phyloP scores from a whole-genome alignment of 345 rosid genomes.

The Ricinus communis region DNA sequence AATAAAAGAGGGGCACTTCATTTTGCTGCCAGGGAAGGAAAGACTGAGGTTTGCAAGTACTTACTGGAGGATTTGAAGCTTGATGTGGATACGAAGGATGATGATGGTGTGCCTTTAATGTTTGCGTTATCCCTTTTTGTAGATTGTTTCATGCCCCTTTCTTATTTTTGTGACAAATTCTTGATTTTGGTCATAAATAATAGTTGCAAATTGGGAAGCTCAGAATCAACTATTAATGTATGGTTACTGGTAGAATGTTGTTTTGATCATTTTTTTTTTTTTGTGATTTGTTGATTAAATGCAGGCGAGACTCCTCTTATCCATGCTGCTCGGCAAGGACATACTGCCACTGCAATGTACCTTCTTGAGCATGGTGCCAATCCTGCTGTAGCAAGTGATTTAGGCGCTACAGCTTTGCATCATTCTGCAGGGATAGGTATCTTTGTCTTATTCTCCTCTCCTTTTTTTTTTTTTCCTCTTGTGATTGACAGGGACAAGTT shows the following conservation, averaged over 20 bases:
- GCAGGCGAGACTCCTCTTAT: conserved; percentile 90
- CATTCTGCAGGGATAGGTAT: conserved; percentile 86
- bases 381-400: conserved; percentile 67
- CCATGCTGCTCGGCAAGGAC: conserved; percentile 94
- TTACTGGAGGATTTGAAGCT: conserved; percentile 81
- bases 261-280: background rate
- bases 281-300: conserved; percentile 23
- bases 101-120: conserved; percentile 55
- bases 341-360: conserved; percentile 67
- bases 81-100: conserved; percentile 63
- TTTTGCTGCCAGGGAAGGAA: conserved; percentile 91
- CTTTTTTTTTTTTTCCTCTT: too few species aligned
- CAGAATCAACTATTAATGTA: background rate
- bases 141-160: too few species aligned
- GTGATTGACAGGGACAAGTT: background rate
- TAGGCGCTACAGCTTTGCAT: conserved; percentile 87
- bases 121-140: background rate
- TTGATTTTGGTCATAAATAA: background rate
- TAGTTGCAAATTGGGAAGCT: background rate
- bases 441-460: background rate
- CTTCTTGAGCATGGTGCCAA: conserved; percentile 77
- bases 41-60: conserved; percentile 75
- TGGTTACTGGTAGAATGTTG: background rate
- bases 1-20: conserved; percentile 91
- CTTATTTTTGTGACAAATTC: background rate